Evolutionary conservation across 164 flowering plant genomes (phyloP).

Genomic region (Annona cherimola): DNA sequence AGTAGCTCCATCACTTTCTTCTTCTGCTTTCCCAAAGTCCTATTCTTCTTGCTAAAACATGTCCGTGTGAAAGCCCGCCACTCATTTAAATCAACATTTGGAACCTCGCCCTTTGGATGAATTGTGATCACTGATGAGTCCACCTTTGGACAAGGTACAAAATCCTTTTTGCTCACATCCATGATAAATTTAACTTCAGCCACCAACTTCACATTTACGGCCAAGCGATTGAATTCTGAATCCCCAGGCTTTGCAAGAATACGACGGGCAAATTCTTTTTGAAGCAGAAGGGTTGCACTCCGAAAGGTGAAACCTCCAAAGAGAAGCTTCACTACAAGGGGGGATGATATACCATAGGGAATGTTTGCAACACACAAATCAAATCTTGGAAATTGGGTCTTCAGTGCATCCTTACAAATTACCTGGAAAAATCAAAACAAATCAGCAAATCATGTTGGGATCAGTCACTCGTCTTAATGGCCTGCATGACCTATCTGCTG

Average conservation of each 20-base stretch:
- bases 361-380: slow-evolving; percentile 90
- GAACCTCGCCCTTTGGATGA: slow-evolving; percentile 50
- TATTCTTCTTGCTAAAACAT: slow-evolving; percentile 83
- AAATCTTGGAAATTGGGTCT: slow-evolving; percentile 66
- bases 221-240: slow-evolving; percentile 73
- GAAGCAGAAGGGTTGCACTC: slow-evolving; percentile 78
- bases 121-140: slow-evolving; percentile 84
- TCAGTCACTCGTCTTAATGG: background rate
- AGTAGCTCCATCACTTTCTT: slow-evolving; percentile 66
- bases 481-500: background rate
- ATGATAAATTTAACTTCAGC: slow-evolving; percentile 75
- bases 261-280: slow-evolving; percentile 85
- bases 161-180: slow-evolving; percentile 92
- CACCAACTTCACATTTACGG: slow-evolving; percentile 78
- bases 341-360: slow-evolving; percentile 83
- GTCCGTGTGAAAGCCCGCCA: slow-evolving; percentile 86
- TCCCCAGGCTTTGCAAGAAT: slow-evolving; percentile 83
- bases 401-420: slow-evolving; percentile 61
- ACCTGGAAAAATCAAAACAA: slow-evolving; percentile 41
- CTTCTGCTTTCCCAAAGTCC: slow-evolving; percentile 89
- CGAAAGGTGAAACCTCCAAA: slow-evolving; percentile 47
- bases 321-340: slow-evolving; percentile 65
- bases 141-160: slow-evolving; percentile 79
- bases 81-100: slow-evolving; percentile 60
- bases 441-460: background rate